phyloP scores from a whole-genome alignment of 306 rosid species.

The Fragaria vesca region DNA sequence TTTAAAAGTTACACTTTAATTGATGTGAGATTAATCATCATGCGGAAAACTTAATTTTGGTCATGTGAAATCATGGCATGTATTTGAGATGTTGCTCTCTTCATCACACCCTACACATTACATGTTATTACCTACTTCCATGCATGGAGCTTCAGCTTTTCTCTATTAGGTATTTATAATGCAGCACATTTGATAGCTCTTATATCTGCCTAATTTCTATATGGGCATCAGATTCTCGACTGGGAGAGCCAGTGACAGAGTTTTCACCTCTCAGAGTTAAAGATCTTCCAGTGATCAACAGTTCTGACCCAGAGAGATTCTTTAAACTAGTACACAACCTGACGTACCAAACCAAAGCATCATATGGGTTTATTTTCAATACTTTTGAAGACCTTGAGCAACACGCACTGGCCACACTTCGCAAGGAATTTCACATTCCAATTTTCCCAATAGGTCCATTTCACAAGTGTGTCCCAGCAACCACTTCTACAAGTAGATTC shows the following conservation, averaged over 20 bases:
- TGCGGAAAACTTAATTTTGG: background rate
- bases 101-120: too few relatives aligned
- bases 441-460: conserved; percentile 61
- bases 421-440: conserved; percentile 31
- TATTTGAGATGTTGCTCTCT: too few relatives aligned
- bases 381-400: conserved; percentile 49
- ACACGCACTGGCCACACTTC: conserved; percentile 26
- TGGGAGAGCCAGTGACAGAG: conserved; percentile 37
- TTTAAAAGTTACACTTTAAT: background rate
- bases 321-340: conserved; percentile 19
- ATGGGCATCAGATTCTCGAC: conserved; percentile 23
- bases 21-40: background rate
- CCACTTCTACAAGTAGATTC: conserved; percentile 32
- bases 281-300: conserved; percentile 36
- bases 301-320: conserved; percentile 15
- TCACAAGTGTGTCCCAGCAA: conserved; percentile 34
- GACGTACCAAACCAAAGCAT: conserved; percentile 29
- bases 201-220: background rate
- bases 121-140: too few relatives aligned
- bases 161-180: background rate
- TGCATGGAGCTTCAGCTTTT: too few relatives aligned
- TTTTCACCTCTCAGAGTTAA: conserved; percentile 44
- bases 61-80: background rate
- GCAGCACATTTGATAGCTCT: background rate
- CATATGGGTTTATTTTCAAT: conserved; percentile 54